Evolutionary conservation across 208 protist species (phyloP), one percentile per base, ranked within the genome.

Genomic region (Herpetomonas muscarum): DNA sequence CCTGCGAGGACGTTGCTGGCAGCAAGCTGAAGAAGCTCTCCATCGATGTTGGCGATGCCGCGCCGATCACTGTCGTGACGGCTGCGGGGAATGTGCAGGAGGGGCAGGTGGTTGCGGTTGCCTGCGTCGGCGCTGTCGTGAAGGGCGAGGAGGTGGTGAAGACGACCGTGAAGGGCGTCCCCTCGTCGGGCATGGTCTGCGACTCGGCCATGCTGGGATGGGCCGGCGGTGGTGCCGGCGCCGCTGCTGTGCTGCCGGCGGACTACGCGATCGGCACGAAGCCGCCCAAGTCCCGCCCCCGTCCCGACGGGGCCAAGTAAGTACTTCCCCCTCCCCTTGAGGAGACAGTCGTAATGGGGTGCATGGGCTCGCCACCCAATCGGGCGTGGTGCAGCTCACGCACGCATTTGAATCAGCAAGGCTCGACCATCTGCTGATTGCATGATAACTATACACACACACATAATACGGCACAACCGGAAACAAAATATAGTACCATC

Each of bases 121-220:
- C 86, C 17, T 77, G 65, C 19, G 81, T 87, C 5, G 86, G 86
- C 28, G 79, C 82, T 3, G 50, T 61, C 32, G 70, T 90, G 12
- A 76, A 84, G 46, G 76, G 65, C 29, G 70, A 80, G 53, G 55
- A 36, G n/a, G 76, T 93, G 37, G 59, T 67, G 52, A 81, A 81
- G 66, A 73, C 83, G 15, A 70, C 58, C 13, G 76, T 93, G 30
- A 84, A 84, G 29, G 86, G 86, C n/a, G 63, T 79, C 36, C 72
- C 76, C 15, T 89, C 80, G 7, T 62, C 61, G 19, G 86, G 86
- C 1, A 90, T 93, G 78, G 41, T 93, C 61, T 93, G 86, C 51
- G 81, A 93, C 68, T 55, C 73, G 7, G 68, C 65, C 15, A 90
- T 93, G 86, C 76, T 93, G 10, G 86, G 82, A 15, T 93, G 86